A percentile compares a stretch with the other conserved stretches of the same genome.
Evolutionary conservation across 2,329 filamentous ascomycete genomes (phyloP).

Genomic region (Neopestalotiopsis clavispora): DNA sequence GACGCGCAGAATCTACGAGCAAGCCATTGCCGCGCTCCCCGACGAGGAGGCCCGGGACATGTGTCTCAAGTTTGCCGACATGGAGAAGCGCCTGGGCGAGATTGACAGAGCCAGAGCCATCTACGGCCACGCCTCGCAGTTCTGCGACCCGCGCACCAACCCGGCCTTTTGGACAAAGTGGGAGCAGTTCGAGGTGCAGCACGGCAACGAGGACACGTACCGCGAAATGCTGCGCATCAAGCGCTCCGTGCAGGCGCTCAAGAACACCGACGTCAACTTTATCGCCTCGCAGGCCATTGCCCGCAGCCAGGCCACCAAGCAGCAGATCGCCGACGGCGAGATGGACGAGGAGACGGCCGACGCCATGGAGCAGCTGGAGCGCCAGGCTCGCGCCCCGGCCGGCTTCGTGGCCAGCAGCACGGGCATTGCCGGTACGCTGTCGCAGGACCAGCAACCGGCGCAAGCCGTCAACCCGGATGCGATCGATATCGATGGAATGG

Average conservation of each 20-base stretch:
- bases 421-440: constrained; percentile 68
- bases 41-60: constrained; percentile 94
- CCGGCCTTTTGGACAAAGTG: constrained; percentile 94
- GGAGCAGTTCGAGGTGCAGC: constrained; percentile 96
- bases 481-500: constrained; percentile 78
- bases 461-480: constrained; percentile 79
- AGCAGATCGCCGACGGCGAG: constrained; percentile 39
- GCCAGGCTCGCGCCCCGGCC: constrained; percentile 83
- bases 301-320: constrained; percentile 67
- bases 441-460: constrained; percentile 43
- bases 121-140: constrained; percentile 95
- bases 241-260: constrained; percentile 94
- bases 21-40: constrained; percentile 90
- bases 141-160: constrained; percentile 92
- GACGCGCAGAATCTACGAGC: constrained; percentile 93
- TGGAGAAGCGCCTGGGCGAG: constrained; percentile 89
- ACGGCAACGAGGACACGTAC: constrained; percentile 98
- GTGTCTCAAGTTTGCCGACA: constrained; percentile 98
- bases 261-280: constrained; percentile 98
- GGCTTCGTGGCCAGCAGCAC: constrained; percentile 91
- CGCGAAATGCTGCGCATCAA: constrained; percentile 99
- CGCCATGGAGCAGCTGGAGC: constrained; percentile 88
- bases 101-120: constrained; percentile 95
- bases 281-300: constrained; percentile 95
- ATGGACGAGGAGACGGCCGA: constrained; percentile 64